These are phyloP conservation scores for Microascus cirrosus DNA, from an alignment of 2,329 filamentous ascomycete genomes.

Conservation along the genomic window DNA sequence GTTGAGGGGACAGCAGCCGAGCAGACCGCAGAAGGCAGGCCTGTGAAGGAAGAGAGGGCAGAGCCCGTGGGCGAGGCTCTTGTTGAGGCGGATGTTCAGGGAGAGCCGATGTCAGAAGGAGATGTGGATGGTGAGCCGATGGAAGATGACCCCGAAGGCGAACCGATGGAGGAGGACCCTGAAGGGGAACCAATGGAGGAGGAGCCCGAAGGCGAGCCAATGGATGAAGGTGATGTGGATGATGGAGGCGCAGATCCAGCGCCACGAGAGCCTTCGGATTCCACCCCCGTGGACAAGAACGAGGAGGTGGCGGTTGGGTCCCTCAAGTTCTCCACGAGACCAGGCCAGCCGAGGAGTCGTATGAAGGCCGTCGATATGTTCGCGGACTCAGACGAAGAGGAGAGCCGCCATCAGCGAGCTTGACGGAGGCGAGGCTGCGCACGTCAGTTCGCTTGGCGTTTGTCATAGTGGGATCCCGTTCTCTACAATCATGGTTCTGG, in stretches of 20 bases:
- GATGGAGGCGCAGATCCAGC: conserved; percentile 13
- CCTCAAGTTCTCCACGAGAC: conserved; percentile 14
- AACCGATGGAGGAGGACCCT: conserved; percentile 29
- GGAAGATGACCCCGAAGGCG: conserved; percentile 30
- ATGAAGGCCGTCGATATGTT: conserved; percentile 82
- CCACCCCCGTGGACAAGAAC: background rate
- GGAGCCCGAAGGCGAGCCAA: conserved; percentile 33
- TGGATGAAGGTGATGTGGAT: conserved; percentile 28
- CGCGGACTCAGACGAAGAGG: conserved; percentile 12
- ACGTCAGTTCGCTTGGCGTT: background rate
- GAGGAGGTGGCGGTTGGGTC: background rate
- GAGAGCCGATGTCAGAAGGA: conserved; percentile 32
- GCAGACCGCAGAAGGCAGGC: background rate
- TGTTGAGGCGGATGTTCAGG: conserved; percentile 33
- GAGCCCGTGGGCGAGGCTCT: conserved; percentile 27
- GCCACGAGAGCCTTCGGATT: background rate
- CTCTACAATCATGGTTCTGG: background rate
- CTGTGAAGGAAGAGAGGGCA: conserved; percentile 28
- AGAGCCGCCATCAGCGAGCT: conserved; percentile 24
- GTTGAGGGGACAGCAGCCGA: conserved; percentile 24
- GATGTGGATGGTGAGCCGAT: conserved; percentile 35
- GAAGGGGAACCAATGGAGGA: conserved; percentile 23
- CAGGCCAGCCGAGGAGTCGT: conserved; percentile 38
- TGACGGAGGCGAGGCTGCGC: background rate
- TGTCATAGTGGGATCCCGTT: background rate